These are phyloP conservation scores for Toxicodendron radicans DNA, from an alignment of 345 rosid species.

Conservation along the genomic window DNA sequence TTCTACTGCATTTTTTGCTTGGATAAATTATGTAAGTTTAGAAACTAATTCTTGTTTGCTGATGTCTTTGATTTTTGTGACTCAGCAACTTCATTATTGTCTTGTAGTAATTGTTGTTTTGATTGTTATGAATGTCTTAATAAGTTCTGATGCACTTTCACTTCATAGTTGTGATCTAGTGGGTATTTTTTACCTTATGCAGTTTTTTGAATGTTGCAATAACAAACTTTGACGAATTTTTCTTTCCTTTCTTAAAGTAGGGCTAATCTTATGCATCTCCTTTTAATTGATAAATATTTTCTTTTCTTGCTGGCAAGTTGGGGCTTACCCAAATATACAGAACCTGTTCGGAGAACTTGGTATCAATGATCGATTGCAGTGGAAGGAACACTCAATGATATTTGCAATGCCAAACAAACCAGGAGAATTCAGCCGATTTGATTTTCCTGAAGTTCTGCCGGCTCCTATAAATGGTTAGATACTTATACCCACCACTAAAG, in stretches of 20 bases:
- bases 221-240: neutral
- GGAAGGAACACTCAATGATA: slow-evolving; percentile 99
- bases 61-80: neutral
- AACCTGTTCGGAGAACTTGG: slow-evolving; percentile 94
- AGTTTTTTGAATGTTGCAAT: neutral
- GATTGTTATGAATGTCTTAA: neutral
- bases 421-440: slow-evolving; percentile 94
- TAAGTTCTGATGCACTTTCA: neutral
- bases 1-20: slow-evolving; percentile 26
- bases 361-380: slow-evolving; percentile 81
- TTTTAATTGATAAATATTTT: slow-evolving; percentile 13
- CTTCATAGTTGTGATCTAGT: neutral
- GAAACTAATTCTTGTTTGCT: neutral
- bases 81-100: neutral
- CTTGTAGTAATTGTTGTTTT: neutral
- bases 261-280: neutral
- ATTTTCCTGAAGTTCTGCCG: slow-evolving; percentile 81
- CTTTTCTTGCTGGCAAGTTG: slow-evolving; percentile 53
- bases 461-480: slow-evolving; percentile 88
- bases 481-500: neutral
- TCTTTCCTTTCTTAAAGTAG: neutral
- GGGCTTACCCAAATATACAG: slow-evolving; percentile 94
- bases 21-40: slow-evolving; percentile 76
- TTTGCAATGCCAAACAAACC: slow-evolving; percentile 98
- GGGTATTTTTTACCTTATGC: neutral